Conservation (phyloP, 208 protist genomes). For the Naegleria gruberi region DNA sequence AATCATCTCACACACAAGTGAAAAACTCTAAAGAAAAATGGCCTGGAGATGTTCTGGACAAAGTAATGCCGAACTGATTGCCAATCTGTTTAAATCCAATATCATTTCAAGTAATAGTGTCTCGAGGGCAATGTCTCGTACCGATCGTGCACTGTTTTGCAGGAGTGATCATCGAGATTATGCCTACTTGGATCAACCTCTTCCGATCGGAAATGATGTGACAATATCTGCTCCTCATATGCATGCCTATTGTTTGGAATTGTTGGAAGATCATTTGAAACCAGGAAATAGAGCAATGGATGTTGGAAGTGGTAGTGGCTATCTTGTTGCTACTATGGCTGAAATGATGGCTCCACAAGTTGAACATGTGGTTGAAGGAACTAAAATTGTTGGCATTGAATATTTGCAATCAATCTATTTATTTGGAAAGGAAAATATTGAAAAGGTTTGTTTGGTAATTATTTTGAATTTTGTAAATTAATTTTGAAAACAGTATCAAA, state of each 20-base stretch:
- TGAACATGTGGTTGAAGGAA: neutral
- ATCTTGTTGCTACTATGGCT: slow-evolving; percentile 64
- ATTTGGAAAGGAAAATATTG: slow-evolving; percentile 42
- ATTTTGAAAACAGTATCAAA: no score
- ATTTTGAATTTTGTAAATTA: no score
- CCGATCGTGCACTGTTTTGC: slow-evolving; percentile 51
- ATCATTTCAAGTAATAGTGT: slow-evolving; percentile 53
- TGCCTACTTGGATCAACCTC: slow-evolving; percentile 61
- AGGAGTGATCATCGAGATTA: neutral
- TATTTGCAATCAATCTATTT: slow-evolving; percentile 55
- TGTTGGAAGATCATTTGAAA: slow-evolving; percentile 50
- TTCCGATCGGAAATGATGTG: slow-evolving; percentile 63
- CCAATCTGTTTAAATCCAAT: slow-evolving; percentile 43
- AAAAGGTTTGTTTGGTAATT: no score
- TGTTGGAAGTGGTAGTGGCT: slow-evolving; percentile 72
- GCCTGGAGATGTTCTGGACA: neutral
- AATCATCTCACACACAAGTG: no score
- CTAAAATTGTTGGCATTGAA: slow-evolving; percentile 62
- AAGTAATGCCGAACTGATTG: slow-evolving; percentile 58
- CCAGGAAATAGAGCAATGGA: slow-evolving; percentile 48
- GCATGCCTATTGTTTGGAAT: slow-evolving; percentile 70
- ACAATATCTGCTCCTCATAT: slow-evolving; percentile 80
- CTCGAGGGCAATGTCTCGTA: slow-evolving; percentile 48
- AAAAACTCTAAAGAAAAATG: neutral
- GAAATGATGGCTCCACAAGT: slow-evolving; percentile 36